Percentiles rank a stretch among this genome's conserved stretches.
These are phyloP conservation scores for Phytopythium vexans DNA, from an alignment of 352 stramenopile genomes.

Conservation along the genomic window DNA sequence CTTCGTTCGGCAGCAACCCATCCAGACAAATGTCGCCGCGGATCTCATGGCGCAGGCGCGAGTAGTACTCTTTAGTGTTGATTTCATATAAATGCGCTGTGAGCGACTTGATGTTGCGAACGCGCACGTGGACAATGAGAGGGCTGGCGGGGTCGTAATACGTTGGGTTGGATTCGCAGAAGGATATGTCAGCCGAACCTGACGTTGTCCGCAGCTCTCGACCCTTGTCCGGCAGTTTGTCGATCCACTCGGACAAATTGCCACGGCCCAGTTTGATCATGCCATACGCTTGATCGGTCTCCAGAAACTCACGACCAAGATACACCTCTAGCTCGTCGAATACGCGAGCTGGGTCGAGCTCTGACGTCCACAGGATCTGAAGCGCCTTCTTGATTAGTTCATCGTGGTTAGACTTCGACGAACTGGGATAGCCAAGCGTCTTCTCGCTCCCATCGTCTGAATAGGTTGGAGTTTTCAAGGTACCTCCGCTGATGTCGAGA, in stretches of 20 bases:
- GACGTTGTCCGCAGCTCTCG: constrained; percentile 11
- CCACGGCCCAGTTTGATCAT: constrained; percentile 30
- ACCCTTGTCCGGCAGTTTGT: constrained; percentile 23
- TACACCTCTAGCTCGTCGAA: constrained; percentile 10
- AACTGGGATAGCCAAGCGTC: constrained; percentile 1
- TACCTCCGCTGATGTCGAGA: constrained; percentile 13
- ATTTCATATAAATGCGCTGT: constrained; percentile 65
- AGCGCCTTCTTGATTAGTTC: constrained; percentile 17
- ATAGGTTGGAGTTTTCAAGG: too few relatives aligned
- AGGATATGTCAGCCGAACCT: constrained; percentile 24
- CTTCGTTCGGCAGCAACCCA: constrained; percentile 56
- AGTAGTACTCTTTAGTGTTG: constrained; percentile 56
- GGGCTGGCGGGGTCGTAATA: constrained; percentile 39
- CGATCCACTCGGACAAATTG: constrained; percentile 24
- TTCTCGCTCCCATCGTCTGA: constrained; percentile 3
- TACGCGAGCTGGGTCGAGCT: constrained; percentile 12
- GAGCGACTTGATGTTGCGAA: constrained; percentile 46
- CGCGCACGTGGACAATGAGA: constrained; percentile 32
- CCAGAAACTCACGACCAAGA: constrained; percentile 13
- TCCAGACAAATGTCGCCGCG: constrained; percentile 51
- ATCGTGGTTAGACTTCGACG: constrained; percentile 12
- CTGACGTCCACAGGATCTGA: constrained; percentile 15
- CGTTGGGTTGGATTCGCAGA: constrained; percentile 45
- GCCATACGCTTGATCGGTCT: constrained; percentile 16
- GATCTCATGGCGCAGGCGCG: constrained; percentile 38